Conservation (phyloP, 140 eudicot genomes). For the Anethum foeniculum region DNA sequence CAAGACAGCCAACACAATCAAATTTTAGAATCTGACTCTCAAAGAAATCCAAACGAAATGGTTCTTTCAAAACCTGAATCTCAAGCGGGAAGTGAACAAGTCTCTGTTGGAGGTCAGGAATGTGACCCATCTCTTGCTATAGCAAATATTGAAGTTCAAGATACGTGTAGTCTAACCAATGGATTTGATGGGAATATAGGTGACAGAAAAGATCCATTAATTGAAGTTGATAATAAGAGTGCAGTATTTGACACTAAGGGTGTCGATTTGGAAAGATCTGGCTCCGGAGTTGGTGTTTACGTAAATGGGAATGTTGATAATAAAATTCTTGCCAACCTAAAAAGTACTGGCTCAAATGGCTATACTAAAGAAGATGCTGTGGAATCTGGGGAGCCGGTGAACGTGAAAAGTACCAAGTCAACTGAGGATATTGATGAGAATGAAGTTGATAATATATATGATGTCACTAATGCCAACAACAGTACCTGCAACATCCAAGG, state of each 20-base stretch:
- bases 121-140: constrained; percentile 28
- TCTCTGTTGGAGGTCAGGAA: constrained; percentile 32
- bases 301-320: constrained; percentile 43
- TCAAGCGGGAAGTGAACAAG: constrained; percentile 29
- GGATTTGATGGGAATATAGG: constrained; percentile 34
- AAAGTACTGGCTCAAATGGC: constrained; percentile 34
- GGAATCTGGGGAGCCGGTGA: constrained; percentile 20
- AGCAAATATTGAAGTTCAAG: constrained; percentile 23
- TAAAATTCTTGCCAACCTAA: constrained; percentile 27
- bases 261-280: constrained; percentile 68
- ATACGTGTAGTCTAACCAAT: constrained; percentile 24
- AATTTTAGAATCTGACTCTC: constrained; percentile 17
- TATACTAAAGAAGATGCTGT: constrained; percentile 28
- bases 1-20: constrained; percentile 34
- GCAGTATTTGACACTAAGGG: constrained; percentile 33
- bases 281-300: constrained; percentile 37
- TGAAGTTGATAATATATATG: constrained; percentile 14
- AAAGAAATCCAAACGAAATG: constrained; percentile 10
- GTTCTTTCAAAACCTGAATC: constrained; percentile 29
- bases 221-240: constrained; percentile 28
- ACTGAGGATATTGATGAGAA: constrained; percentile 35
- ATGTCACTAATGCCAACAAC: constrained; percentile 19
- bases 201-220: constrained; percentile 24
- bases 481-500: constrained; percentile 26
- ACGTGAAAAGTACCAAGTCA: constrained; percentile 23